Conservation (phyloP, 2,329 filamentous ascomycete genomes). For the Celoporthe dispersa region DNA sequence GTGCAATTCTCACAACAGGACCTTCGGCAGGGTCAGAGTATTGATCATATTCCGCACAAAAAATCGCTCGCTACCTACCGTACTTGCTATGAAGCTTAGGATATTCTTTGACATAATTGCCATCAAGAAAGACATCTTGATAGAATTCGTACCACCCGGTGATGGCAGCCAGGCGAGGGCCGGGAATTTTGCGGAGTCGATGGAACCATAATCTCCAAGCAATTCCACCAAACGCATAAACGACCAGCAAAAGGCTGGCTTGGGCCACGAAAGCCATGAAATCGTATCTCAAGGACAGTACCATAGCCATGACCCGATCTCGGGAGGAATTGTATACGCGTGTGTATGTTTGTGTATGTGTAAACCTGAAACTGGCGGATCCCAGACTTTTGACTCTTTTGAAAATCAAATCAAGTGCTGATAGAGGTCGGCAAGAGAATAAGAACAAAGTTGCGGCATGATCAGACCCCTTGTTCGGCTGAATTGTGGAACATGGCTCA, state of each 20-base stretch:
- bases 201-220: background rate
- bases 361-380: background rate
- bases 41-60: background rate
- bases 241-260: background rate
- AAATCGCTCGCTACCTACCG: background rate
- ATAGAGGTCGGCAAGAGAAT: too few species aligned
- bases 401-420: background rate
- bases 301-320: background rate
- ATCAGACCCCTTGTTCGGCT: too few species aligned
- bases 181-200: slow-evolving; percentile 1
- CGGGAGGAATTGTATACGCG: background rate
- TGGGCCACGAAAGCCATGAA: background rate
- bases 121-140: slow-evolving; percentile 2
- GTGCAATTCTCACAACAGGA: slow-evolving; percentile 1
- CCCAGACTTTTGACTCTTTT: background rate
- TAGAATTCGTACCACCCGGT: slow-evolving; percentile 10
- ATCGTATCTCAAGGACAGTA: background rate
- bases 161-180: slow-evolving; percentile 7
- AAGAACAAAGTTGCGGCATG: background rate
- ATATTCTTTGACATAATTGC: slow-evolving; percentile 7
- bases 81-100: background rate
- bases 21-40: background rate
- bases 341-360: background rate
- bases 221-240: background rate
- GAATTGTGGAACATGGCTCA: background rate